Conservation (phyloP, 805 yeast genomes). For the Starmerella apis region DNA sequence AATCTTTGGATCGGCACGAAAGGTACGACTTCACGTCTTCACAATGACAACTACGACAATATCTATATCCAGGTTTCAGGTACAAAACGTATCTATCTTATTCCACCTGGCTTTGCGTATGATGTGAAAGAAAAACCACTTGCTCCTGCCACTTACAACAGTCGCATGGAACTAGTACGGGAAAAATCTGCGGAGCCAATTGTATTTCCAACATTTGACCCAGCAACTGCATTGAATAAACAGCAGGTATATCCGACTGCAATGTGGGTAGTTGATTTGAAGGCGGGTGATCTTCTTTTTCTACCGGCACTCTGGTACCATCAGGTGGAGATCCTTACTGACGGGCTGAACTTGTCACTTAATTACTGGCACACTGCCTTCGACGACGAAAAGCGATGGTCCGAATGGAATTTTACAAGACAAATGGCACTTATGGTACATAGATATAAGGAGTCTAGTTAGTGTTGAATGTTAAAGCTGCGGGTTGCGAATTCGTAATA, state of each 20-base stretch:
- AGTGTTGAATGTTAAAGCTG: conserved; percentile 11
- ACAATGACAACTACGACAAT: conserved; percentile 34
- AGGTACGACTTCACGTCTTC: conserved; percentile 30
- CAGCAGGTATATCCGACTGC: conserved; percentile 16
- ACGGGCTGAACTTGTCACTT: conserved; percentile 25
- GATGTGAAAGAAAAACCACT: conserved; percentile 29
- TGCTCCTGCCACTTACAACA: conserved; percentile 27
- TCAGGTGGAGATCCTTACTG: conserved; percentile 29
- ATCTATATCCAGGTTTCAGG: conserved; percentile 33
- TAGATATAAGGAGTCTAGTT: background rate
- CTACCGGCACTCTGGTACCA: conserved; percentile 37
- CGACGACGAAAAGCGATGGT: conserved; percentile 26
- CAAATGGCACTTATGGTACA: conserved; percentile 10
- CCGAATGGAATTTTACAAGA: conserved; percentile 30
- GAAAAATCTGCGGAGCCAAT: conserved; percentile 18
- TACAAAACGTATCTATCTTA: conserved; percentile 29
- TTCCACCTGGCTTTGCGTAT: conserved; percentile 32
- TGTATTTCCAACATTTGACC: conserved; percentile 32
- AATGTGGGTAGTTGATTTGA: conserved; percentile 28
- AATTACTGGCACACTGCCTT: conserved; percentile 32
- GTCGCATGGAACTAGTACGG: conserved; percentile 19
- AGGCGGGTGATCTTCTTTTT: conserved; percentile 33
- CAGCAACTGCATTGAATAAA: conserved; percentile 20
- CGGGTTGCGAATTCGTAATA: conserved; percentile 27
- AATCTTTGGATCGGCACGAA: conserved; percentile 34